Conservation (phyloP, 352 stramenopile genomes). For the Phytophthora quininea region DNA sequence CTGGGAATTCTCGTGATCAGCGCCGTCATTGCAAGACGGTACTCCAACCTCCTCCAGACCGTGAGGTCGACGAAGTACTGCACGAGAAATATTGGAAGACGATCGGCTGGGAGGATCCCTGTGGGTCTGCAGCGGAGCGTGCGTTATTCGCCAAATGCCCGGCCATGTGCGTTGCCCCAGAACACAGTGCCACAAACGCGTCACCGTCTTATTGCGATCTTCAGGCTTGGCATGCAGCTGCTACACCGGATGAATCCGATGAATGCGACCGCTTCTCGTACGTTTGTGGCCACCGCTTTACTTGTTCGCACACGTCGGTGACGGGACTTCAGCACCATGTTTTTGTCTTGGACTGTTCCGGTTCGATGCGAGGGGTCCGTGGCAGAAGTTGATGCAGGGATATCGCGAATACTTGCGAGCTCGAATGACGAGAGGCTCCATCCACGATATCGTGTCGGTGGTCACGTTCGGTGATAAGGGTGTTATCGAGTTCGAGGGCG, state of each 20-base stretch:
- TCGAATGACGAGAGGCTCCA: conserved; percentile 25
- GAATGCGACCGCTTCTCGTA: conserved; percentile 13
- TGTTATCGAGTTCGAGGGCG: conserved; percentile 33
- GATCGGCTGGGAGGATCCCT: conserved; percentile 59
- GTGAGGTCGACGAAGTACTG: conserved; percentile 50
- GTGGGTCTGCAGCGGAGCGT: conserved; percentile 31
- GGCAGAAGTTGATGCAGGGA: conserved; percentile 22
- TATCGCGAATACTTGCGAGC: conserved; percentile 41
- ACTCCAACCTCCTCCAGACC: conserved; percentile 24
- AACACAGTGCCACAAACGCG: conserved; percentile 34
- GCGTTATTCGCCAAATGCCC: conserved; percentile 40
- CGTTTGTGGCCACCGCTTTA: conserved; percentile 41
- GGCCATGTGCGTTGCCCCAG: conserved; percentile 37
- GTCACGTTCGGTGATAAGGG: conserved; percentile 44
- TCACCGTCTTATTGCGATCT: conserved; percentile 33
- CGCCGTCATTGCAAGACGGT: conserved; percentile 39
- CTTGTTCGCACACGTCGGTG: conserved; percentile 34
- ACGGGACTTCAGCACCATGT: conserved; percentile 41
- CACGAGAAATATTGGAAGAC: conserved; percentile 57
- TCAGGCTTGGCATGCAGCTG: conserved; percentile 37
- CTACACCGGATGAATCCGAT: not conserved
- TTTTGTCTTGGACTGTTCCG: conserved; percentile 56
- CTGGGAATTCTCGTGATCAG: conserved; percentile 21
- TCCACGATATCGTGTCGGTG: conserved; percentile 44
- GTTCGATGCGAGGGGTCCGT: conserved; percentile 50